These are phyloP conservation scores for Rhinocladiella similis DNA, from an alignment of 2,329 filamentous ascomycete genomes.

Conservation along the genomic window DNA sequence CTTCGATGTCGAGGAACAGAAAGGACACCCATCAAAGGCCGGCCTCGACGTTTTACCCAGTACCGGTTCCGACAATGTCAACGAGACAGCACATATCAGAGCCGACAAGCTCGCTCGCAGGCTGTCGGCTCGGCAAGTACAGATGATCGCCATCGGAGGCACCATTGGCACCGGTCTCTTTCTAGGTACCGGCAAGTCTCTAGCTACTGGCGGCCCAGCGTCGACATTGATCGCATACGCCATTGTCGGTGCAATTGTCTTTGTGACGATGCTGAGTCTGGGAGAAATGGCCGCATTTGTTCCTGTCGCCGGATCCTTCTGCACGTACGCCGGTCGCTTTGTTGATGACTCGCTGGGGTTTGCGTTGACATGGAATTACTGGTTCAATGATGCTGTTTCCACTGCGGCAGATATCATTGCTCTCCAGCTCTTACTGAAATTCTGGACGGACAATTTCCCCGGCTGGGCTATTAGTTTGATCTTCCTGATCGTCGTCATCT, in stretches of 20 bases:
- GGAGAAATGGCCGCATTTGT: slow-evolving; percentile 92
- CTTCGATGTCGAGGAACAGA: not conserved
- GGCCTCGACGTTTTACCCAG: not conserved
- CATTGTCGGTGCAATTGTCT: slow-evolving; percentile 82
- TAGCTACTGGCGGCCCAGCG: slow-evolving; percentile 67
- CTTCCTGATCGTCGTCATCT: slow-evolving; percentile 37
- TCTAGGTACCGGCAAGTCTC: slow-evolving; percentile 73
- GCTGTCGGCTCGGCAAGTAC: slow-evolving; percentile 57
- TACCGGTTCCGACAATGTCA: not conserved
- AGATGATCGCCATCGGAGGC: slow-evolving; percentile 71
- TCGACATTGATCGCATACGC: slow-evolving; percentile 74
- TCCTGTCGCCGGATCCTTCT: slow-evolving; percentile 87
- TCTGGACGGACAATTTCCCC: slow-evolving; percentile 63
- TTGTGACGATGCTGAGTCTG: slow-evolving; percentile 84
- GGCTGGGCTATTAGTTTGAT: slow-evolving; percentile 63
- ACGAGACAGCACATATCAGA: slow-evolving; percentile 24
- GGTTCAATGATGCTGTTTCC: slow-evolving; percentile 66
- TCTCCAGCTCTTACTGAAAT: slow-evolving; percentile 58
- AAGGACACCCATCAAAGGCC: not conserved
- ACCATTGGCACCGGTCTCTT: slow-evolving; percentile 90
- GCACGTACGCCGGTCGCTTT: slow-evolving; percentile 86
- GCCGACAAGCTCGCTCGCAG: slow-evolving; percentile 55
- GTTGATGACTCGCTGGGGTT: slow-evolving; percentile 69
- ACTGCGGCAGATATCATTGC: slow-evolving; percentile 63
- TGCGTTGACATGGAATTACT: slow-evolving; percentile 59